phyloP scores from a whole-genome alignment of 257 asterid species.

The Penstemon barbatus region DNA sequence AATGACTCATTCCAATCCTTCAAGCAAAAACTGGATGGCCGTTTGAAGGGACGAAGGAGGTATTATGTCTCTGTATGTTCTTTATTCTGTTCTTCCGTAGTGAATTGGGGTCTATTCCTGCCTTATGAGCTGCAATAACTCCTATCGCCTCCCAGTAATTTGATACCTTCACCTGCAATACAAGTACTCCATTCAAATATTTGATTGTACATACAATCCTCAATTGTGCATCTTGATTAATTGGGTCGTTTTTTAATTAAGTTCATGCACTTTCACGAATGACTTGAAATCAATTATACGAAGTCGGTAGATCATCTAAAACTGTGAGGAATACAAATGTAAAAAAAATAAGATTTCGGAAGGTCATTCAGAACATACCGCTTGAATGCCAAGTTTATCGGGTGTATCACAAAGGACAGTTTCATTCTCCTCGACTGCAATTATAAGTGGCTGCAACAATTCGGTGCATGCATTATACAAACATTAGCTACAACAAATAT shows the following conservation, averaged over 20 bases:
- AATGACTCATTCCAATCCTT: neutral
- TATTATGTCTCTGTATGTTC: conserved; percentile 35
- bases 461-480: neutral
- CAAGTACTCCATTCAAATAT: neutral
- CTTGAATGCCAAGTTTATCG: conserved; percentile 66
- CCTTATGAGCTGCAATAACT: conserved; percentile 84
- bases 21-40: conserved; percentile 33
- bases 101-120: conserved; percentile 80
- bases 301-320: neutral
- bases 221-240: no score
- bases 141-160: conserved; percentile 98
- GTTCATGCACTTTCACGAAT: neutral
- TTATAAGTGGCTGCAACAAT: conserved; percentile 68
- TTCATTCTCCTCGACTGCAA: conserved; percentile 85
- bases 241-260: no score
- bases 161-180: conserved; percentile 68
- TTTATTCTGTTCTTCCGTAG: conserved; percentile 60
- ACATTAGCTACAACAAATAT: conserved; percentile 7
- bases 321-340: neutral
- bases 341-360: conserved; percentile 1
- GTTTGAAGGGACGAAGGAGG: conserved; percentile 36
- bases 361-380: conserved; percentile 45
- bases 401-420: conserved; percentile 81
- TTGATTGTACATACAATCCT: no score
- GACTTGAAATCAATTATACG: neutral